A percentile compares a stretch with the other conserved stretches of the same genome.
Evolutionary conservation across 371 early-diverging fungal genomes (phyloP).

Genomic region (Dichotomocladium elegans): DNA sequence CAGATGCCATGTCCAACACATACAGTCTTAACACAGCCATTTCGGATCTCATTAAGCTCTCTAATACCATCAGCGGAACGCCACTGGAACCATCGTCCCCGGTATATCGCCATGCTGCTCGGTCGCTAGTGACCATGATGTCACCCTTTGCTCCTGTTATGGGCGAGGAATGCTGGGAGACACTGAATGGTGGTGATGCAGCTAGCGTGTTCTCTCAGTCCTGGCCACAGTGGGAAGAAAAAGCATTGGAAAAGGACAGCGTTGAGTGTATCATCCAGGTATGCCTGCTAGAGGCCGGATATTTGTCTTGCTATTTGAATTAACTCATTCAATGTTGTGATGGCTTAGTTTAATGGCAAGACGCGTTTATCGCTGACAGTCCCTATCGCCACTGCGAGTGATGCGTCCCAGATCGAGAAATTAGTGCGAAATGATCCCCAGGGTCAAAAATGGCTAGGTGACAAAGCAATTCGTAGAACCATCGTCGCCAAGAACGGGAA

Average conservation of each 20-base stretch:
- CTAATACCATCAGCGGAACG: conserved; percentile 51
- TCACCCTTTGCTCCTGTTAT: conserved; percentile 73
- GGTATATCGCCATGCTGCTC: conserved; percentile 55
- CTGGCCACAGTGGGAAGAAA: conserved; percentile 65
- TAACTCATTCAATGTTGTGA: not conserved
- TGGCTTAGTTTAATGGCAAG: conserved; percentile 74
- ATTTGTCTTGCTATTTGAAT: not conserved
- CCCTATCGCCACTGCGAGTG: conserved; percentile 33
- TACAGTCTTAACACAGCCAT: conserved; percentile 80
- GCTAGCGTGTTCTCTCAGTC: conserved; percentile 51
- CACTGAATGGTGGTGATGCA: conserved; percentile 3
- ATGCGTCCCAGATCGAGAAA: conserved; percentile 36
- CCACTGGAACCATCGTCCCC: conserved; percentile 22
- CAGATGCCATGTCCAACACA: conserved; percentile 52
- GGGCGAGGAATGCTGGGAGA: conserved; percentile 76
- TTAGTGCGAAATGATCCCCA: conserved; percentile 44
- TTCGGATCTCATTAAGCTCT: conserved; percentile 79
- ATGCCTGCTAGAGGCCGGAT: conserved; percentile 6
- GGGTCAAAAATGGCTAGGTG: conserved; percentile 56
- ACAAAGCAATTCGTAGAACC: conserved; percentile 52
- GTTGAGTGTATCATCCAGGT: conserved; percentile 58
- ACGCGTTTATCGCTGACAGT: conserved; percentile 65
- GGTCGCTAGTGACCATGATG: conserved; percentile 66
- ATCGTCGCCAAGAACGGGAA: conserved; percentile 74
- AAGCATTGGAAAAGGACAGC: conserved; percentile 48